phyloP scores from a whole-genome alignment of 2,329 filamentous ascomycete species.

The Nemania abortiva region DNA sequence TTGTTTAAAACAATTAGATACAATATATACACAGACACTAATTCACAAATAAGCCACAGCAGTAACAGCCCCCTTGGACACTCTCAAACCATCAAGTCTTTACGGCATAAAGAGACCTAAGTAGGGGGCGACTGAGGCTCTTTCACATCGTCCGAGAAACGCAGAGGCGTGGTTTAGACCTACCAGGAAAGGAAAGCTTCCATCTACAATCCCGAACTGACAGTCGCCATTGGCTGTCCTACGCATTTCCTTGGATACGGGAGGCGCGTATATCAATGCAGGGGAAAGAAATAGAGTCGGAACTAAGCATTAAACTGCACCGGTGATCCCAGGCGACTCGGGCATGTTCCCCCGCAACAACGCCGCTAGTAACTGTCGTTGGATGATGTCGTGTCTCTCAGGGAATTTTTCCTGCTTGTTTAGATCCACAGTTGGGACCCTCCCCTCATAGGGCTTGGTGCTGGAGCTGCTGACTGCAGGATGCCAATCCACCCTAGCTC shows the following conservation, averaged over 20 bases:
- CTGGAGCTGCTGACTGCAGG: conserved; percentile 25
- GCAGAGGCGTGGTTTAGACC: conserved; percentile 13
- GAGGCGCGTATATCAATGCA: conserved; percentile 37
- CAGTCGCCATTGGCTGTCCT: conserved; percentile 21
- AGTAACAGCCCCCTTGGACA: not conserved
- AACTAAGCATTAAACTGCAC: conserved; percentile 21
- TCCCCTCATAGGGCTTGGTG: conserved; percentile 22
- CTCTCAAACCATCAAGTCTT: not conserved
- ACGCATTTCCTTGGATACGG: conserved; percentile 17
- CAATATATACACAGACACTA: not conserved
- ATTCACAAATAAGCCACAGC: not conserved
- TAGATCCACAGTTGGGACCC: conserved; percentile 25
- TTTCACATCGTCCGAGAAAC: conserved; percentile 13
- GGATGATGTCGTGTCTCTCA: conserved; percentile 12
- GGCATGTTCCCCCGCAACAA: conserved; percentile 29
- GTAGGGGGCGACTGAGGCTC: conserved; percentile 25
- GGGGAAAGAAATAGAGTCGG: conserved; percentile 30
- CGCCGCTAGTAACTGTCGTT: conserved; percentile 13
- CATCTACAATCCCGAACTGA: conserved; percentile 16
- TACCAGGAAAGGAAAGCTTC: conserved; percentile 27
- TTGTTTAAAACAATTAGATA: not conserved
- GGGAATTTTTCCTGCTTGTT: conserved; percentile 6
- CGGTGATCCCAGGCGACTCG: conserved; percentile 22
- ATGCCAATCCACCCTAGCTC: conserved; percentile 10
- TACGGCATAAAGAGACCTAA: not conserved